A percentile compares a stretch with the other conserved stretches of the same genome.
phyloP scores from a whole-genome alignment of 2,329 filamentous ascomycete species.

The Triangularia setosa region DNA sequence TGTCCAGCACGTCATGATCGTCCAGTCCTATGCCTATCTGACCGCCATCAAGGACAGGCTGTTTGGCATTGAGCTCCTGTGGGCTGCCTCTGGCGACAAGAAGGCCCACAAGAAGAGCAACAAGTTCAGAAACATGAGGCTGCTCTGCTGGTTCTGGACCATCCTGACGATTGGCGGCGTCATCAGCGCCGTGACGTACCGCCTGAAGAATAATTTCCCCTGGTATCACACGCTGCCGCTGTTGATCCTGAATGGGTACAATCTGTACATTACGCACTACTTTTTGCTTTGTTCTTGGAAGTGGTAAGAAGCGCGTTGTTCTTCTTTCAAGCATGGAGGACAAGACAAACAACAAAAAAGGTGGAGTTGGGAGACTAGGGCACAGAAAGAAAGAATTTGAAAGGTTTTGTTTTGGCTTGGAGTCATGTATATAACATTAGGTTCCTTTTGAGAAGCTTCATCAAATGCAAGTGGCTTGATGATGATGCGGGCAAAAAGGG shows the following conservation, averaged over 20 bases:
- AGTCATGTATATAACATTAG: not conserved
- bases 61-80: conserved; percentile 37
- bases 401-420: not conserved
- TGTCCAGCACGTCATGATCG: conserved; percentile 40
- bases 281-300: conserved; percentile 34
- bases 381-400: no score
- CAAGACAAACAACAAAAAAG: not conserved
- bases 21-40: conserved; percentile 41
- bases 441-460: not conserved
- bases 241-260: conserved; percentile 37
- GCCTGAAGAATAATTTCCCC: conserved; percentile 32
- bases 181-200: conserved; percentile 34
- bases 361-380: no score
- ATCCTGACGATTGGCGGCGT: conserved; percentile 32
- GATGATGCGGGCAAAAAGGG: not conserved
- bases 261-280: conserved; percentile 37
- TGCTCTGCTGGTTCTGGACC: conserved; percentile 38
- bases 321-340: not conserved
- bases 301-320: conserved; percentile 15
- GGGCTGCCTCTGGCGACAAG: conserved; percentile 38
- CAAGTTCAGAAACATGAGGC: conserved; percentile 42
- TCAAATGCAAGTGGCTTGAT: not conserved
- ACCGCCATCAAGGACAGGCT: conserved; percentile 40
- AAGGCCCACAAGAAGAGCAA: conserved; percentile 38
- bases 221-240: conserved; percentile 40